Evolutionary conservation across 305 asterid species (phyloP), one percentile per base, ranked within the genome.

Genomic region (Ilex paraguariensis): DNA sequence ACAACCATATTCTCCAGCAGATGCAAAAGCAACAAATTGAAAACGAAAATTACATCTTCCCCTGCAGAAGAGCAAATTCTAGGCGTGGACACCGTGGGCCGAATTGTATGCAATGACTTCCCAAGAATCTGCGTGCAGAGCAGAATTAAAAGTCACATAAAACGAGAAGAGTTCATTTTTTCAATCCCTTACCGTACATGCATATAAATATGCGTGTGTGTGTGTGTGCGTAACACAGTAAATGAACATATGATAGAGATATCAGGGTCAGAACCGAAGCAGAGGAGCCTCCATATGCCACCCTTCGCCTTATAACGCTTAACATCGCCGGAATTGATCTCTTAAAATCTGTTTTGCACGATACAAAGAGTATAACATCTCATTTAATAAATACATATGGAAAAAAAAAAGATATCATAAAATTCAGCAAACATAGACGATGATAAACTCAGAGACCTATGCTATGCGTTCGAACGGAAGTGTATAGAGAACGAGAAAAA

Each of bases 221-320:
- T 28, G 50, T 17, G 46, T 49, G 46, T 40, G 32, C 14, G 53
- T n/a, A 40, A 58, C 32, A 17, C 32, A 39, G 13, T 14, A 17
- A 14, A n/a, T 7, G 4, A 14, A n/a, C 6, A n/a, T 1, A 52
- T 6, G 28, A 52, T 6, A 52, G 31, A 52, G 31, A 48, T 17
- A 52, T 46, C 9, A 59, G 69, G 50, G 54, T 56, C 54, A 54
- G 46, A 74, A 88, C 96, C 85, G 74, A 62, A 65, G 87, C 81
- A 73, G 76, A 74, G 60, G 92, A 70, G 59, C 85, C 82, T 82
- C 83, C 78, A 62, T 88, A 81, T 67, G 90, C 81, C 58, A 90
- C 87, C 70, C 81, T 88, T 64, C 98, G 94, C 88, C 95, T 81
- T 70, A 87, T 58, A 78, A 75, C 86, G 57, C 95, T 86, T 79